Percentiles rank a stretch among this genome's conserved stretches.
Conservation (phyloP, 2,329 filamentous ascomycete genomes). For the Aspergillus sp. region DNA sequence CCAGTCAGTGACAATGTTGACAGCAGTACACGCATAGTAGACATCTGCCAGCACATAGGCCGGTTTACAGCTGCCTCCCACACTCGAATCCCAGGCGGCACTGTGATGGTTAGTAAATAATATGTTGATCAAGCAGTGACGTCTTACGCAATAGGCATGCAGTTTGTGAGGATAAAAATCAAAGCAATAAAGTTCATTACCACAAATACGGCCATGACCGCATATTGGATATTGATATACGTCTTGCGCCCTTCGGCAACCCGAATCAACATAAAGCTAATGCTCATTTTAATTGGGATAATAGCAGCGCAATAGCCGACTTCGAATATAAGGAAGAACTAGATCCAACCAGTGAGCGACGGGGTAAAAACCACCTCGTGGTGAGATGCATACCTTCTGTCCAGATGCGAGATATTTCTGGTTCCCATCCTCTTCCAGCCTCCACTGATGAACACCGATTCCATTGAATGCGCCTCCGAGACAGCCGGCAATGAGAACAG, state of each 20-base stretch:
- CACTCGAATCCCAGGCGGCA: slow-evolving; percentile 14
- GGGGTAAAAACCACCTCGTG: too few species aligned
- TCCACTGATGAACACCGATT: slow-evolving; percentile 12
- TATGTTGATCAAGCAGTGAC: neutral
- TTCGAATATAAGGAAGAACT: slow-evolving; percentile 23
- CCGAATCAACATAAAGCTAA: slow-evolving; percentile 22
- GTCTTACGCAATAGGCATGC: slow-evolving; percentile 15
- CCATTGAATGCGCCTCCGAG: slow-evolving; percentile 19
- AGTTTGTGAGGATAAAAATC: slow-evolving; percentile 19
- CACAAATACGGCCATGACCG: slow-evolving; percentile 11
- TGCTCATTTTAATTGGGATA: slow-evolving; percentile 22
- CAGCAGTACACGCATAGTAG: slow-evolving; percentile 19
- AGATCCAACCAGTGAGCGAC: too few species aligned
- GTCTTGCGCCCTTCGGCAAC: slow-evolving; percentile 16
- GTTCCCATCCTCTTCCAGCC: slow-evolving; percentile 10
- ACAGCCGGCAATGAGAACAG: slow-evolving; percentile 13
- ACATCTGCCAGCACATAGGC: slow-evolving; percentile 17
- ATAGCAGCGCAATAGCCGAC: slow-evolving; percentile 21
- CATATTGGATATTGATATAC: slow-evolving; percentile 17
- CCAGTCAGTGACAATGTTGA: slow-evolving; percentile 22
- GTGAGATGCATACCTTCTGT: slow-evolving; percentile 9
- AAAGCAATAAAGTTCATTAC: slow-evolving; percentile 19
- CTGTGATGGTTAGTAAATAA: slow-evolving; percentile 1
- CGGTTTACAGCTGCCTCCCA: slow-evolving; percentile 15
- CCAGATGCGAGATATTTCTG: slow-evolving; percentile 11